Evolutionary conservation across 2,329 filamentous ascomycete species (phyloP), one percentile per base, ranked within the genome.

Genomic region (Didymella arachidicola): DNA sequence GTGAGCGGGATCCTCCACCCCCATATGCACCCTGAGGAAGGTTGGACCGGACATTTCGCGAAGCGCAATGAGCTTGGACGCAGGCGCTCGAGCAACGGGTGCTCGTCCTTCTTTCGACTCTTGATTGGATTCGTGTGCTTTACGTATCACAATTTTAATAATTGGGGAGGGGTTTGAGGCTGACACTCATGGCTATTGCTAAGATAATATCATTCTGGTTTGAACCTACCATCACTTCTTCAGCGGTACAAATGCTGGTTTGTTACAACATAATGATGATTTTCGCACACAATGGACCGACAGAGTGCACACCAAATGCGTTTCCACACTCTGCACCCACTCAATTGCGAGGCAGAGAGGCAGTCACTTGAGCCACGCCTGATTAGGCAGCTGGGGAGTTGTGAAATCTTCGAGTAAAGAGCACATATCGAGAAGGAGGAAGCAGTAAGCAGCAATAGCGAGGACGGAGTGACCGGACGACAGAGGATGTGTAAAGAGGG

Each of bases 1-100:
- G 68, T 10, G 68, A 70, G 51, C 60, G 34, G 12, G 66, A 64
- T 36, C 62, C 66, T 7, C 68, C 68, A 4, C 68, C 68, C 4
- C 65, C 67, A 2, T 69, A 69, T 27, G 39, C 32, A 10, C 62
- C 60, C 4, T 64, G 27, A 56, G 30, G 32, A n/a, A 36, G 16
- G 16, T 19, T 38, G 36, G 7, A 2, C 7, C 5, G n/a, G 11
- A 4, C 19, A 7, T 19, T 2, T 11, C 4, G n/a, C 36, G 18
- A 39, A 2, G 36, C 11, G 12, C 11, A 3, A 18, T 19, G 36
- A 19, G 45, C 39, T 44, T 36, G 46, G 32, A 41, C 32, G 34
- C 29, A 10, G 41, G 39, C 45, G 46, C 14, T 34, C n/a, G 32
- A 41, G 32, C 10, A 45, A 29, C 34, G 8, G 22, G 10, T 8